phyloP scores from a whole-genome alignment of 2,329 filamentous ascomycete species.

The Aspergillus latus region DNA sequence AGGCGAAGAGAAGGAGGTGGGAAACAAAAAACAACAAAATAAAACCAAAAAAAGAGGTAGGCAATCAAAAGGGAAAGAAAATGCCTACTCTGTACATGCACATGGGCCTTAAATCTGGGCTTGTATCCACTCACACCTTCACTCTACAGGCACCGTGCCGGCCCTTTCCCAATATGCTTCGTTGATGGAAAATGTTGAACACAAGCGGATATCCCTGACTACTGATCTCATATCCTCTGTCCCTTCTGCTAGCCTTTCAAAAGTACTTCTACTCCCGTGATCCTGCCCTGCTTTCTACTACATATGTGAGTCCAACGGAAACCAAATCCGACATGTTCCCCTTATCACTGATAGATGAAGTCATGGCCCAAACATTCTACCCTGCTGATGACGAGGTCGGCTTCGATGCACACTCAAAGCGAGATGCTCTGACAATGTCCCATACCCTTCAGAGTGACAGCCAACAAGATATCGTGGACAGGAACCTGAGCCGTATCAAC shows the following conservation, averaged over 20 bases:
- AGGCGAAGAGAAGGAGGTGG: conserved; percentile 3
- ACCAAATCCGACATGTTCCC: conserved; percentile 20
- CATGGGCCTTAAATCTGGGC: conserved; percentile 35
- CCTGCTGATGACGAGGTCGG: conserved; percentile 23
- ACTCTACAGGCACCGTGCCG: not conserved
- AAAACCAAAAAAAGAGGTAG: conserved; percentile 13
- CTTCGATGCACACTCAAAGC: conserved; percentile 25
- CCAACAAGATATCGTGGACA: conserved; percentile 28
- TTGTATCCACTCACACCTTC: conserved; percentile 24
- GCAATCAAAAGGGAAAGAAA: conserved; percentile 25
- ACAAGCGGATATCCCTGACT: conserved; percentile 22
- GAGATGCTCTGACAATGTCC: conserved; percentile 27
- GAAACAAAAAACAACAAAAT: too few species aligned
- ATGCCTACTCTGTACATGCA: conserved; percentile 24
- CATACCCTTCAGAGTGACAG: conserved; percentile 27
- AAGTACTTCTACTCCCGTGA: conserved; percentile 13
- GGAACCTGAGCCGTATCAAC: conserved; percentile 22
- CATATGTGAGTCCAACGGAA: conserved; percentile 18
- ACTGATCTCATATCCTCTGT: conserved; percentile 18
- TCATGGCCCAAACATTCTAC: conserved; percentile 28
- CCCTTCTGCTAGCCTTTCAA: conserved; percentile 14
- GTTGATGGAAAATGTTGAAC: conserved; percentile 20
- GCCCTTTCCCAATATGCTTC: conserved; percentile 22
- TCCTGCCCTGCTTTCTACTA: conserved; percentile 13
- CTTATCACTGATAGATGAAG: conserved; percentile 21